A percentile compares a stretch with the other conserved stretches of the same genome.
Conservation (phyloP, 768 basidiomycete species). For the Leccinum barrowsii region DNA sequence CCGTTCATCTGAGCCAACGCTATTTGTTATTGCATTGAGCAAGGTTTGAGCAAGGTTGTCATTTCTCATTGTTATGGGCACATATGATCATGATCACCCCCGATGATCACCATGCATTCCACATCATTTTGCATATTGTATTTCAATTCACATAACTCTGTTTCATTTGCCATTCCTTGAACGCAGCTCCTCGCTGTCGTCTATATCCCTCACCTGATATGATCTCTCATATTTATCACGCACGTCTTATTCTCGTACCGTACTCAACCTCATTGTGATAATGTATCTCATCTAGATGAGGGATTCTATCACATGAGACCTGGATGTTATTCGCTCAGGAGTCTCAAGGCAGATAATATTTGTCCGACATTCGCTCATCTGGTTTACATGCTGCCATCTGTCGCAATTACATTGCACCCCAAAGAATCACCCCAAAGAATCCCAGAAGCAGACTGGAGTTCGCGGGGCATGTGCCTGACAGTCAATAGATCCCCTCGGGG, state of each 20-base stretch:
- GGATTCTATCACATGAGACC: neutral
- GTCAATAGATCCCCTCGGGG: neutral
- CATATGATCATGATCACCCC: neutral
- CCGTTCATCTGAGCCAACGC: neutral
- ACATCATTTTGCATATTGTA: neutral
- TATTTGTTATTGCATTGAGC: constrained; percentile 1
- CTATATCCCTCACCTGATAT: neutral
- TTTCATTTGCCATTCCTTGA: neutral
- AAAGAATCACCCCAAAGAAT: neutral
- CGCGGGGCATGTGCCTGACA: neutral
- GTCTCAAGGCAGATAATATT: too few relatives aligned
- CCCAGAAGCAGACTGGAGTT: neutral
- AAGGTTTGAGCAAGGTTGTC: neutral
- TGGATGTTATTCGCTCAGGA: neutral
- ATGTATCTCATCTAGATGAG: neutral
- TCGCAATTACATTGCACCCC: neutral
- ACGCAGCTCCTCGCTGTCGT: neutral
- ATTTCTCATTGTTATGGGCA: neutral
- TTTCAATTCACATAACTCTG: neutral
- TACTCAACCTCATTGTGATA: neutral
- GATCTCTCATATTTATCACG: neutral
- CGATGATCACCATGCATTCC: neutral
- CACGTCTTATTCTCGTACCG: neutral
- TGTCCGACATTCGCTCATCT: neutral
- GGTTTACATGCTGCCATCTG: neutral